These are phyloP conservation scores for Backusella circina DNA, from an alignment of 192 early-diverging fungal species.

Conservation along the genomic window DNA sequence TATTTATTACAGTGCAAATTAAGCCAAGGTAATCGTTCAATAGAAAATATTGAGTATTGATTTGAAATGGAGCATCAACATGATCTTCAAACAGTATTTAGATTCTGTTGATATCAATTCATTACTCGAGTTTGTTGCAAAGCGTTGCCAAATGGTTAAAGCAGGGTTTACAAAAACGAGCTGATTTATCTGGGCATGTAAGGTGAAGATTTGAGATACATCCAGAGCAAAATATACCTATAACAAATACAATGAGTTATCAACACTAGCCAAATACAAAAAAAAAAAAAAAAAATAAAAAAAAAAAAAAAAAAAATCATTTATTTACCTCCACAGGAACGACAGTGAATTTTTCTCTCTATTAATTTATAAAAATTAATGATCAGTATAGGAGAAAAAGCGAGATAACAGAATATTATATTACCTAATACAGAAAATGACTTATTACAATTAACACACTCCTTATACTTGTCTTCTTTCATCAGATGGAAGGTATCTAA, in stretches of 20 bases:
- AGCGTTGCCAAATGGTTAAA: not conserved
- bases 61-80: not conserved
- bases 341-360: conserved; percentile 50
- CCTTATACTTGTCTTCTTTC: conserved; percentile 40
- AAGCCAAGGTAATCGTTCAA: not conserved
- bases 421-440: conserved; percentile 49
- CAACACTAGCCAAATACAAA: not conserved
- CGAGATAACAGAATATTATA: not conserved
- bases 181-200: conserved; percentile 14
- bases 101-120: not conserved
- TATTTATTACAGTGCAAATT: not conserved
- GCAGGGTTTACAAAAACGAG: conserved; percentile 20
- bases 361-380: not conserved
- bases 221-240: conserved; percentile 10
- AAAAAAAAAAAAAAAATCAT: too few species aligned
- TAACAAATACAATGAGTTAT: not conserved
- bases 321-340: conserved; percentile 45
- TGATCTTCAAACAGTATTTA: too few species aligned
- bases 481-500: conserved; percentile 44
- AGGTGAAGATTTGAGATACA: conserved; percentile 10
- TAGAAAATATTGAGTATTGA: not conserved
- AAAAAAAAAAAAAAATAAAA: too few species aligned
- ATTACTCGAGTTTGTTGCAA: not conserved
- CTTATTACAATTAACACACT: conserved; percentile 47
- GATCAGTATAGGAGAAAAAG: not conserved